Evolutionary conservation across 140 eudicot species (phyloP), one percentile per base, ranked within the genome.

Genomic region (Erigeron philadelphicus): DNA sequence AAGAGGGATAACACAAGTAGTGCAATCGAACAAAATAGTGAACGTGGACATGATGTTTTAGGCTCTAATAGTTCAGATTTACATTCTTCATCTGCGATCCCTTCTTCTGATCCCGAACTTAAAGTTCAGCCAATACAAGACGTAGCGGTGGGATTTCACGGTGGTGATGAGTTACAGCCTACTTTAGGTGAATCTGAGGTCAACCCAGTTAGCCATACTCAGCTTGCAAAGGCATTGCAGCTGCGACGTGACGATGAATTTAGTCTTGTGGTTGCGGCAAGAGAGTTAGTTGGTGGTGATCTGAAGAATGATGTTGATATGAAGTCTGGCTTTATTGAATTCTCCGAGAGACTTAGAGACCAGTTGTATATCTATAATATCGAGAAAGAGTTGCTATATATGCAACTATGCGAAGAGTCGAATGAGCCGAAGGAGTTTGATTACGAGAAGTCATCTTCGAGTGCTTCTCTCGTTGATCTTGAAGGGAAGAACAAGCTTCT

Each of bases 181-280:
- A 64, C 54, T 0, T 66, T 80, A 59, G 59, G 79, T 54, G 77
- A 60, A 62, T 62, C 83, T 61, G 73, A 79, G 66, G 76, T 68
- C 50, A 61, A 73, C 38, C 68, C 80, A 16, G 61, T 75, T 58
- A 72, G 83, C 75, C 82, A 86, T 38, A 75, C 78, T 66, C 84
- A 80, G 81, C 86, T 85, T 72, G 89, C 89, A 25, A 83, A 78
- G 79, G 76, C 82, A 54, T 75, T 85, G 8, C 71, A 67, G 50
- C 7, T 78, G 35, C 85, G 88, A 41, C 77, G 69, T 76, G 89
- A 86, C 70, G 96, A 78, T 52, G 91, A 88, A 15, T 73, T 78
- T 61, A 66, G 66, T 70, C 86, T 86, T 67, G 71, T 88, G 84
- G 57, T 78, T 47, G 65, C 53, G 38, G 84, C 81, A 68, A 81